Base-by-base conservation (phyloP, 768 basidiomycete genomes). In the Scleroderma bovista region DNA sequence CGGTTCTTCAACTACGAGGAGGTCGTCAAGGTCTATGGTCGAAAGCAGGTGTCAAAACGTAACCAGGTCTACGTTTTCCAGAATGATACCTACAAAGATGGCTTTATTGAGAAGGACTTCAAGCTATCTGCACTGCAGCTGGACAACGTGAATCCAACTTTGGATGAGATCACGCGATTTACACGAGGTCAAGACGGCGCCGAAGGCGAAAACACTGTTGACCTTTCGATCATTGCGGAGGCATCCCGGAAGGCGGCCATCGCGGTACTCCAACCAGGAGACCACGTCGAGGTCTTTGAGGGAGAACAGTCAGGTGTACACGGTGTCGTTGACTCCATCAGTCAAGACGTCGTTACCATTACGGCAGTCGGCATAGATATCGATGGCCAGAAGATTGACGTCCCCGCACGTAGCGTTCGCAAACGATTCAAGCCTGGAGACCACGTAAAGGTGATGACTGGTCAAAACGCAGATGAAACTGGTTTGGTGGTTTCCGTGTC, bases 381-480 rank as follows among this genome's bases (percentile, higher is more conserved):
- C 45, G 88, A 91, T 51, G 88, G 87, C 1, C 87, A 91, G 64
- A 84, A 86, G 63, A 79, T 94, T 48, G 90, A 93, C 51, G 77
- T 94, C 8, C 86, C 88, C 10, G 89, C 91, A 1, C 76, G 88
- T 48, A 88, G 88, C 64, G 93, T 98, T 3, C 76, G 94, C 59
- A 99, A 99, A 71, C 77, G 86, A 39, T 98, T 99, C 76, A 93
- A 92, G 64, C 79, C 93, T 48, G 96, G 96, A 61, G 95, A 98
- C 69, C 96, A 99, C 60, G 93, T 99, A 69, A 98, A 98, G 71
- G 95, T 98, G 50, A 93, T 98, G 84, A 78, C 84, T 15, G 96
- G 96, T 20, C 85, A 93, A 68, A 96, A 97, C 62, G 80, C 83
- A 8, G 91, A 96, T 60, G 94, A 96, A 68, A 94, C 93, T 3